Conservation (phyloP, 148 eudicot genomes). For the Simmondsia chinensis region DNA sequence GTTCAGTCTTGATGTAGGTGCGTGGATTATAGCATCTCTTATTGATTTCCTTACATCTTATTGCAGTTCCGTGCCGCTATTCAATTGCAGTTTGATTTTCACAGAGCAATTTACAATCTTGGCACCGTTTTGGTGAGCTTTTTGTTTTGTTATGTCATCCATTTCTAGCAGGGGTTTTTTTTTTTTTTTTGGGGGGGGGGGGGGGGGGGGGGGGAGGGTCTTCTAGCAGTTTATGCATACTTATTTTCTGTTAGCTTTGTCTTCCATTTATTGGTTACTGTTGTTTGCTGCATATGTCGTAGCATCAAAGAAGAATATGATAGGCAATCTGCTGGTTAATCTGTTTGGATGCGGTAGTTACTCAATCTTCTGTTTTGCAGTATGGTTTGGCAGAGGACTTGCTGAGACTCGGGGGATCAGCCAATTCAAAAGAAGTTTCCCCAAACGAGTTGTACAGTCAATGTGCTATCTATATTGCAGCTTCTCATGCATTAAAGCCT, state of each 20-base stretch:
- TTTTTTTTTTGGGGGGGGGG: no score
- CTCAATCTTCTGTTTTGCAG: slow-evolving; percentile 35
- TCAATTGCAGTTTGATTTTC: slow-evolving; percentile 91
- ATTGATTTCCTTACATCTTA: slow-evolving; percentile 6
- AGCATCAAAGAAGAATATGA: neutral
- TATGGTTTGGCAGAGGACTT: slow-evolving; percentile 97
- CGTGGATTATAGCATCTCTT: slow-evolving; percentile 2
- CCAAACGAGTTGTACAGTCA: slow-evolving; percentile 77
- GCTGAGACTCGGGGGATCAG: slow-evolving; percentile 59
- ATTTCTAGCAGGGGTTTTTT: no score
- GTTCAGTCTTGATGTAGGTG: neutral
- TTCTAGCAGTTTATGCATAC: neutral
- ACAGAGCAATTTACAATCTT: slow-evolving; percentile 94
- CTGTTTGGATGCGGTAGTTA: neutral
- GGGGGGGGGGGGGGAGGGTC: no score
- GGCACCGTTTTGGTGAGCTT: slow-evolving; percentile 90
- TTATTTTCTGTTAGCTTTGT: neutral
- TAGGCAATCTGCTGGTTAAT: neutral
- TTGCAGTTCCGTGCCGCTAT: slow-evolving; percentile 92
- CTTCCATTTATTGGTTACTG: neutral
- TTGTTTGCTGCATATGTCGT: neutral
- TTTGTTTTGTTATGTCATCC: no score
- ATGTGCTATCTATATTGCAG: slow-evolving; percentile 86
- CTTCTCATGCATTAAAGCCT: slow-evolving; percentile 93
- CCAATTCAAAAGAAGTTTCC: slow-evolving; percentile 41